Percentiles rank a stretch among this genome's conserved stretches.
phyloP scores from a whole-genome alignment of 495 filamentous ascomycete genomes.

The Thozetella sp. region DNA sequence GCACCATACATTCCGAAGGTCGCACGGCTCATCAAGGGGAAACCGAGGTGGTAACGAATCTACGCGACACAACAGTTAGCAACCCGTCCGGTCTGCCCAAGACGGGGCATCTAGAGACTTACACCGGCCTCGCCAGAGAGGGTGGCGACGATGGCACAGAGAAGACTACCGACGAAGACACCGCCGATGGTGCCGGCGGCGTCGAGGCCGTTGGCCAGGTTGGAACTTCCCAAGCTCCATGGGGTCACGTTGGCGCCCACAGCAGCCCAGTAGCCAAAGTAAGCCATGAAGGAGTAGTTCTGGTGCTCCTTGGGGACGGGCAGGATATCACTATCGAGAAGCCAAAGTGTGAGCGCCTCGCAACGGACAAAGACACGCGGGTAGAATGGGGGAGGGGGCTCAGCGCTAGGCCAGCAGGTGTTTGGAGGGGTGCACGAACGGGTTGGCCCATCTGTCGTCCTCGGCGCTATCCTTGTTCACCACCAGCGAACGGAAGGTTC shows the following conservation, averaged over 20 bases:
- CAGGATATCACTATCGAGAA: neutral
- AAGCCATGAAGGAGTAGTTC: neutral
- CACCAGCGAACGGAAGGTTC: neutral
- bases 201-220: constrained; percentile 1
- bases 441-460: neutral
- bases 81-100: neutral
- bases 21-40: constrained; percentile 1
- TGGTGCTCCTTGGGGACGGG: constrained; percentile 2
- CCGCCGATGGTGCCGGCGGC: neutral
- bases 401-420: too few species aligned
- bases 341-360: too few species aligned
- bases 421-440: too few species aligned
- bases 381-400: too few species aligned
- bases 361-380: too few species aligned
- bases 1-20: constrained; percentile 1
- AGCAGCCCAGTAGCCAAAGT: neutral
- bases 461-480: neutral
- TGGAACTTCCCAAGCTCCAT: constrained; percentile 2
- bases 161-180: neutral
- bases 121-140: neutral
- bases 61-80: neutral
- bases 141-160: neutral
- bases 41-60: neutral
- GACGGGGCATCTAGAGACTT: neutral
- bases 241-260: neutral